These are phyloP conservation scores for Pleurotus cornucopiae DNA, from an alignment of 768 basidiomycete species.

Conservation along the genomic window DNA sequence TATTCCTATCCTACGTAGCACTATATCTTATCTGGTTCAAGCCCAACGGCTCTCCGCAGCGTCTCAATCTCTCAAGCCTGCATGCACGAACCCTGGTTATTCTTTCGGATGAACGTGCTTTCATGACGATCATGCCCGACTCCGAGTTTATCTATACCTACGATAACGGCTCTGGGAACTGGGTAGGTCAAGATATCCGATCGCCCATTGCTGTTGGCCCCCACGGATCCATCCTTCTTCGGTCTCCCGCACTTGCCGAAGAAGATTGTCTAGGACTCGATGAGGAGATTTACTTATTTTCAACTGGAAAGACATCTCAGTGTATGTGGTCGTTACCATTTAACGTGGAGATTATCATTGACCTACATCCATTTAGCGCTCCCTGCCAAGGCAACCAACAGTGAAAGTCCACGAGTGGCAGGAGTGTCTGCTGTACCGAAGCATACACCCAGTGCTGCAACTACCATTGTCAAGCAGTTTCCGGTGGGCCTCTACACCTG, in stretches of 20 bases:
- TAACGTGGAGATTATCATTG: neutral
- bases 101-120: neutral
- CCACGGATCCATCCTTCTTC: neutral
- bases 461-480: neutral
- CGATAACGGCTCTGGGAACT: neutral
- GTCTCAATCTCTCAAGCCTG: neutral
- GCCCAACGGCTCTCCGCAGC: neutral
- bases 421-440: neutral
- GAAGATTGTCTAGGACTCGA: neutral
- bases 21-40: neutral
- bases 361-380: too few relatives aligned
- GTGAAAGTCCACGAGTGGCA: too few relatives aligned
- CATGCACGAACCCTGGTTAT: neutral
- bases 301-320: neutral
- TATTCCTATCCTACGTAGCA: neutral
- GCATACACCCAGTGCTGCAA: neutral
- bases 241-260: neutral
- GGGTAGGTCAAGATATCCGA: neutral
- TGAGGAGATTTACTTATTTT: neutral
- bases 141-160: neutral
- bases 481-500: neutral
- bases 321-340: neutral
- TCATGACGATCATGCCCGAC: neutral
- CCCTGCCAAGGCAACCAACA: too few relatives aligned
- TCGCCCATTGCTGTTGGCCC: neutral